Evolutionary conservation across 2,329 filamentous ascomycete species (phyloP), one percentile per base, ranked within the genome.

Genomic region (Dichotomopilus funicola): DNA sequence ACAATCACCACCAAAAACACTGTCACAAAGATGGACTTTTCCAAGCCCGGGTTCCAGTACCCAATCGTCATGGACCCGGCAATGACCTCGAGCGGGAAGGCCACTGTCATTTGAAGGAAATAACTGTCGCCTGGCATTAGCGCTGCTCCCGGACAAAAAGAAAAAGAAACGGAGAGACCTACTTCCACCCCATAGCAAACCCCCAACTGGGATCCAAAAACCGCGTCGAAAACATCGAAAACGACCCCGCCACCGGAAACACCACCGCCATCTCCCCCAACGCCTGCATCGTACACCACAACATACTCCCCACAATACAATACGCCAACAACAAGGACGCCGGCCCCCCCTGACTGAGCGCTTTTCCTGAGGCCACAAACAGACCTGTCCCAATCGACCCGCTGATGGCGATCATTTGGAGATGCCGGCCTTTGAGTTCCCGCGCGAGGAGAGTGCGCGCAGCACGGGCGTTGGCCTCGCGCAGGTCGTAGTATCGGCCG

Each of bases 371-470:
- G 34, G 89, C 87, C 40, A 96, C 89, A 68, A 96, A 96, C 5
- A 96, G 76, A 60, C 91, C 91, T n/a, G 88, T 92, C 55, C 88
- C 88, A 65, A 96, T 96, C 10, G 88, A 94, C 46, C 91, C 91
- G 64, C 91, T 90, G 63, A 96, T 95, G 27, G 92, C 63, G 44
- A 66, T 66, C 63, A 66, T 66, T 54, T 96, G 91, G 69, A 96
- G 70, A 73, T 97, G 92, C 41, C 91, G 80, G 11, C 85, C 84
- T 72, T 95, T 94, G 7, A 66, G 55, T 59, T 65, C 64, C 11
- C 64, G 54, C n/a, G 64, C 59, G 34, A 65, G 56, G 40, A 63
- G 50, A 13, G 61, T 60, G 54, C 54, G 60, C 11, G 64, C 63
- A 44, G 63, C 63, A 31, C 59, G 59, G 51, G 44, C 38, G 50